Conservation (phyloP, 768 basidiomycete species). For the Naganishia onofrii region DNA sequence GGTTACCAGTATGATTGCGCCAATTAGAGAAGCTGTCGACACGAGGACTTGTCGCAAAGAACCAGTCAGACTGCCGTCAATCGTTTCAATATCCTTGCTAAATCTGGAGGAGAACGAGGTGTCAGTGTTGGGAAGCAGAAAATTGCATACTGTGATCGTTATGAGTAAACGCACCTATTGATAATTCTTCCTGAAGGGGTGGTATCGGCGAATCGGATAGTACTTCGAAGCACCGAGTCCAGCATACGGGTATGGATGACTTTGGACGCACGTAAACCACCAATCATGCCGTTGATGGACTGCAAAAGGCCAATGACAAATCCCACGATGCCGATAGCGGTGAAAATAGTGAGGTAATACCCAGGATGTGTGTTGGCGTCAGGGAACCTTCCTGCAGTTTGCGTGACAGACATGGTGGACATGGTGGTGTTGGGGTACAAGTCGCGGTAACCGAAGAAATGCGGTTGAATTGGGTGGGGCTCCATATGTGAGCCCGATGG, state of each 20-base stretch:
- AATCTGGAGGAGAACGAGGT: neutral
- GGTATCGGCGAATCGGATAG: slow-evolving; percentile 47
- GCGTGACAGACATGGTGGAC: neutral
- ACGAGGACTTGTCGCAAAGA: slow-evolving; percentile 58
- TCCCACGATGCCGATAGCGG: slow-evolving; percentile 14
- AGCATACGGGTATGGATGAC: slow-evolving; percentile 45
- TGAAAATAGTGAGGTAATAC: slow-evolving; percentile 16
- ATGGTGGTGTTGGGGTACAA: neutral
- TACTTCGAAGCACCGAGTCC: slow-evolving; percentile 29
- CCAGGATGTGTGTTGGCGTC: slow-evolving; percentile 25
- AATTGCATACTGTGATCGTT: neutral
- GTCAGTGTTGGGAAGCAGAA: neutral
- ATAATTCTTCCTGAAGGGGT: slow-evolving; percentile 67
- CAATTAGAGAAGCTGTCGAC: slow-evolving; percentile 72
- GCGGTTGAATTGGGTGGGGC: slow-evolving; percentile 9
- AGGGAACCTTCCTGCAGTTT: slow-evolving; percentile 4
- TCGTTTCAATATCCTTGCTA: slow-evolving; percentile 73
- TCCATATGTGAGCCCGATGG: neutral
- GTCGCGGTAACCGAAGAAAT: neutral
- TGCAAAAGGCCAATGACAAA: slow-evolving; percentile 10
- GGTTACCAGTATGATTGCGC: slow-evolving; percentile 59
- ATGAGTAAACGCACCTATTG: slow-evolving; percentile 53
- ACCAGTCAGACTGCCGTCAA: slow-evolving; percentile 62
- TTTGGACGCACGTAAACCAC: slow-evolving; percentile 15
- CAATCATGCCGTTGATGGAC: slow-evolving; percentile 29